phyloP scores from a whole-genome alignment of 306 rosid genomes.

The Pyrus bretschneideri region DNA sequence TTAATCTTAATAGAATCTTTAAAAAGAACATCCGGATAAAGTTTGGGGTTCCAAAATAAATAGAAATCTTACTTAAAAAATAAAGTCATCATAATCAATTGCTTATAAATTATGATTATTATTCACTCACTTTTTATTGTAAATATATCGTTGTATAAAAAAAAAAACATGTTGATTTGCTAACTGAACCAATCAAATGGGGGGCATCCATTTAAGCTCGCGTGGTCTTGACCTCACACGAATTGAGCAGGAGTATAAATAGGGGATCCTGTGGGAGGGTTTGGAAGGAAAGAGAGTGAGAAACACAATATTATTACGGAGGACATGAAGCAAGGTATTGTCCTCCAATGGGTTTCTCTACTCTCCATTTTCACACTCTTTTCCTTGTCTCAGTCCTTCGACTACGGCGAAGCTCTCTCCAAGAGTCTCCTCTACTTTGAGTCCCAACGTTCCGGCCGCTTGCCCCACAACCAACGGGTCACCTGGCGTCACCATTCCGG shows the following conservation, averaged over 20 bases:
- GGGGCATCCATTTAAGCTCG: neutral
- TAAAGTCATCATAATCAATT: too few species aligned
- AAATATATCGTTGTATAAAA: too few species aligned
- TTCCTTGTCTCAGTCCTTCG: conserved; percentile 34
- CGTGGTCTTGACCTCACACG: neutral
- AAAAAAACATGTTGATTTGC: neutral
- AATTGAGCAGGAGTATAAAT: neutral
- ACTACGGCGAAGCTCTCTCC: conserved; percentile 59
- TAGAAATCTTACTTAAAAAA: too few species aligned
- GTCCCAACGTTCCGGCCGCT: conserved; percentile 77
- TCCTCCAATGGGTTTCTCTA: conserved; percentile 23
- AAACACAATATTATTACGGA: conserved; percentile 11
- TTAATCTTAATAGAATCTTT: too few species aligned
- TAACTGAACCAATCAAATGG: neutral
- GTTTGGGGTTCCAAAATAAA: too few species aligned
- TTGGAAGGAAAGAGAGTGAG: neutral
- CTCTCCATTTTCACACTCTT: conserved; percentile 28
- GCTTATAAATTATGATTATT: too few species aligned
- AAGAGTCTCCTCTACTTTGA: conserved; percentile 75
- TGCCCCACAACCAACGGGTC: conserved; percentile 73
- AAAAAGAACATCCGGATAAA: too few species aligned
- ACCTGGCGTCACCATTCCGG: conserved; percentile 82
- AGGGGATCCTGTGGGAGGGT: neutral
- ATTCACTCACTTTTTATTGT: too few species aligned
- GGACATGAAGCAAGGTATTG: conserved; percentile 24